phyloP scores from a whole-genome alignment of 2,329 filamentous ascomycete genomes.

The Colletotrichum eremochloae region DNA sequence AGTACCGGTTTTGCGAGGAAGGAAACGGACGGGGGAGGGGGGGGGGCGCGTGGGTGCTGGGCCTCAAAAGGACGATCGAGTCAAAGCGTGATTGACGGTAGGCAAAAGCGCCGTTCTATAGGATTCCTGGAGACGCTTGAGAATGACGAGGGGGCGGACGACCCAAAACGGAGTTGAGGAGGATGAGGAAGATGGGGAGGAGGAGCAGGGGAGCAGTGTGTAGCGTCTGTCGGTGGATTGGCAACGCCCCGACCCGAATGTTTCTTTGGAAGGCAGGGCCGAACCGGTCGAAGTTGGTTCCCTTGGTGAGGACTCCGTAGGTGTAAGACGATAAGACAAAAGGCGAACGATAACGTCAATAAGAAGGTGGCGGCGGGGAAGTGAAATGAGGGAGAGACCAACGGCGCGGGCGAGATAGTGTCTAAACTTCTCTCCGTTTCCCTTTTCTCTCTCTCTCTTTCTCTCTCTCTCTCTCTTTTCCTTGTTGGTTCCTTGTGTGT shows the following conservation, averaged over 20 bases:
- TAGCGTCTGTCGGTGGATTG: neutral
- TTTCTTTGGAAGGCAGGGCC: no score
- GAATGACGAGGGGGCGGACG: slow-evolving; percentile 39
- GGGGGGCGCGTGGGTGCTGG: slow-evolving; percentile 8
- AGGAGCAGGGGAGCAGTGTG: slow-evolving; percentile 6
- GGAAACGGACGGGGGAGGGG: neutral
- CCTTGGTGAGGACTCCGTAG: neutral
- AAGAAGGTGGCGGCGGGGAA: neutral
- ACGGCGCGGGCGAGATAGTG: neutral
- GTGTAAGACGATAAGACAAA: neutral
- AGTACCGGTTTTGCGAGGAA: slow-evolving; percentile 33
- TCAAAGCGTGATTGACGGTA: slow-evolving; percentile 37
- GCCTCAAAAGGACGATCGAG: slow-evolving; percentile 24
- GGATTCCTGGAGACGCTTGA: slow-evolving; percentile 33
- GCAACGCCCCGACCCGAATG: slow-evolving; percentile 14
- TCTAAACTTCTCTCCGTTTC: neutral
- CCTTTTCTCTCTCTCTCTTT: neutral
- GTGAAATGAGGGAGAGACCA: neutral
- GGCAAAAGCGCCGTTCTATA: slow-evolving; percentile 32
- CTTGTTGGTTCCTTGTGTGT: neutral
- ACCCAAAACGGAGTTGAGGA: slow-evolving; percentile 22
- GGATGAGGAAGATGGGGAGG: slow-evolving; percentile 7
- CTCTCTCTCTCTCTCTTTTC: neutral
- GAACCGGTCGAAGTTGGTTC: neutral
- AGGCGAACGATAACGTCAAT: neutral